A percentile compares a stretch with the other conserved stretches of the same genome.
These are phyloP conservation scores for Exophiala phaeomuriformis DNA, from an alignment of 2,329 filamentous ascomycete genomes.

Conservation along the genomic window DNA sequence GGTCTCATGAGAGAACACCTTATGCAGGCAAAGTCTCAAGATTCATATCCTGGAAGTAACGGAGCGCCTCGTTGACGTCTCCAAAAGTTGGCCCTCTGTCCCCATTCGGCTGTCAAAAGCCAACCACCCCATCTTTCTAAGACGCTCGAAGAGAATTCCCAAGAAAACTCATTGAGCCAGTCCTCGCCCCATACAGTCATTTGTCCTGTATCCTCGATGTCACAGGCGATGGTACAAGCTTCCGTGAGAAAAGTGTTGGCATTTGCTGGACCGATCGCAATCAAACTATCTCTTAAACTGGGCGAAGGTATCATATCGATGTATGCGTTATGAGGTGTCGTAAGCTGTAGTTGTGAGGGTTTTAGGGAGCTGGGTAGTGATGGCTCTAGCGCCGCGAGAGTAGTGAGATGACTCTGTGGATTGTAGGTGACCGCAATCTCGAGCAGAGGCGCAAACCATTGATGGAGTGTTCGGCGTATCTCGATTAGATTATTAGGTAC, in stretches of 20 bases:
- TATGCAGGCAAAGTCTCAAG: constrained; percentile 4
- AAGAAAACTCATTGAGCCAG: constrained; percentile 37
- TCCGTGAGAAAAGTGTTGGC: constrained; percentile 35
- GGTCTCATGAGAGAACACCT: too few relatives aligned
- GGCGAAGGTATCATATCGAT: constrained; percentile 40
- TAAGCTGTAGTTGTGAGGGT: constrained; percentile 36
- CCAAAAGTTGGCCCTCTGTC: constrained; percentile 39
- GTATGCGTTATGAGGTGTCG: constrained; percentile 37
- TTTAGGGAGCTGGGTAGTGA: constrained; percentile 33
- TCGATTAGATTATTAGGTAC: constrained; percentile 34
- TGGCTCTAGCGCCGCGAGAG: constrained; percentile 29
- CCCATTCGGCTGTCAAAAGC: constrained; percentile 36
- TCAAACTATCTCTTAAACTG: constrained; percentile 35
- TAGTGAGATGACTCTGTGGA: constrained; percentile 32
- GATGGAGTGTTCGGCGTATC: constrained; percentile 32
- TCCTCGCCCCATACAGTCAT: constrained; percentile 41
- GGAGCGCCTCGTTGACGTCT: constrained; percentile 34
- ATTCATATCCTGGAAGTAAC: constrained; percentile 32
- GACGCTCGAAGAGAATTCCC: constrained; percentile 38
- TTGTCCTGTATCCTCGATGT: constrained; percentile 35
- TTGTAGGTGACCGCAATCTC: constrained; percentile 32
- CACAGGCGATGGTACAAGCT: constrained; percentile 33
- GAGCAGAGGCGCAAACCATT: constrained; percentile 34
- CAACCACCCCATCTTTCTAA: constrained; percentile 37
- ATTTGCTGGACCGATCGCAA: constrained; percentile 33